These are phyloP conservation scores for Backusella circina DNA, from an alignment of 192 early-diverging fungal species.

Conservation along the genomic window DNA sequence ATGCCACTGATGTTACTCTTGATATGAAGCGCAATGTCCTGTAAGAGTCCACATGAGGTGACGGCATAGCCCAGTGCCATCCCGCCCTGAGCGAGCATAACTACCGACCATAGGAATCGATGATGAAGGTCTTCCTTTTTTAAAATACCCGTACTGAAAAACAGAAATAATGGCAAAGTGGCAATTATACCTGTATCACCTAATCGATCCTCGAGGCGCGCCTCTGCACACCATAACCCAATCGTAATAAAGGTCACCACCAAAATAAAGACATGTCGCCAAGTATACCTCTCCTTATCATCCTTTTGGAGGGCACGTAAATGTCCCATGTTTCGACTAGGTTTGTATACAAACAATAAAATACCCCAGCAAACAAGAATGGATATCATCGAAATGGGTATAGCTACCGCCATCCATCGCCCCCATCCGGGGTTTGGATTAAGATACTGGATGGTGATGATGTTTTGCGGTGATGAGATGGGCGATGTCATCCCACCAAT, in stretches of 20 bases:
- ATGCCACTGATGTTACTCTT: constrained; percentile 46
- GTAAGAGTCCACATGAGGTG: constrained; percentile 60
- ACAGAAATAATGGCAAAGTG: constrained; percentile 64
- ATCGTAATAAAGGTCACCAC: constrained; percentile 59
- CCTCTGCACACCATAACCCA: constrained; percentile 64
- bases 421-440: constrained; percentile 60
- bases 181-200: constrained; percentile 77
- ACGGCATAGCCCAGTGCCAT: constrained; percentile 71
- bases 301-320: constrained; percentile 37
- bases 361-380: constrained; percentile 62
- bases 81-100: constrained; percentile 72
- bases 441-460: constrained; percentile 71
- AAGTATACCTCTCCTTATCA: constrained; percentile 17
- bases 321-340: constrained; percentile 39
- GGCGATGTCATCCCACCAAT: constrained; percentile 76
- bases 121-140: constrained; percentile 77
- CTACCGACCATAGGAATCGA: constrained; percentile 53
- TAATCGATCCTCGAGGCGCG: constrained; percentile 45
- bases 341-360: constrained; percentile 60
- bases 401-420: constrained; percentile 61
- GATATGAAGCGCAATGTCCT: constrained; percentile 52
- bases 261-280: constrained; percentile 54
- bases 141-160: constrained; percentile 66
- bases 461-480: constrained; percentile 76
- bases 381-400: constrained; percentile 64